Base-by-base conservation (phyloP, 176 grass and related monocot genomes). In the Bolboschoenus planiculmis region DNA sequence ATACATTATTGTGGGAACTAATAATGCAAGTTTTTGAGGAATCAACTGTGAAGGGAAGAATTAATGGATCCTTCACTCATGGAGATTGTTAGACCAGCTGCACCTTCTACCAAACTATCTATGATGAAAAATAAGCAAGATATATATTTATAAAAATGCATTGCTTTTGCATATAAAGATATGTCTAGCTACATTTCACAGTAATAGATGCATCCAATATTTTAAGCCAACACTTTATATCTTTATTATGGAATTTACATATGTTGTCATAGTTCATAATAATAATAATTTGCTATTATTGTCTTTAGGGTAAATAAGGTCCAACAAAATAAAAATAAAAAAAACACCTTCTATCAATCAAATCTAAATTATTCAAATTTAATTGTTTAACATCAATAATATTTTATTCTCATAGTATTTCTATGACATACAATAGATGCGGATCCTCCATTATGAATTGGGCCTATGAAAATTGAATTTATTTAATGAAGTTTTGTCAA, bases 11-110 rank as follows among this genome's bases (percentile, higher is more conserved):
- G 59, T 63, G 7, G 23, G 59, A 56, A 78, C 18, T 14, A 53
- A 53, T 56, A 36, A 57, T 79, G 3, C 20, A 58, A 64, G 36
- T 47, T 43, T 81, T n/a, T 46, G 23, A 48, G 60, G 37, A 81
- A 44, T 81, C 37, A 55, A n/a, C n/a, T n/a, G n/a, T 58, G 43
- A 24, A 58, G 11, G 53, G 55, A 80, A 80, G 54, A 75, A 47
- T 47, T 53, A 57, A 79, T 79, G 77, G 53, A 58, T 58, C 47
- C 50, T 55, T 55, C 74, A 78, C 42, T 78, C 33, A 80, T 59
- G 51, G 54, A 79, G 33, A 54, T 79, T 58, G 77, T 21, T 79
- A 79, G 18, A 58, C n/a, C n/a, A n/a, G n/a, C n/a, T n/a, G n/a
- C n/a, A n/a, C 50, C 34, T 20, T 54, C 29, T 35, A 54, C 74